These are phyloP conservation scores for Penicillium dipodomyicola DNA, from an alignment of 495 filamentous ascomycete genomes.

Conservation along the genomic window DNA sequence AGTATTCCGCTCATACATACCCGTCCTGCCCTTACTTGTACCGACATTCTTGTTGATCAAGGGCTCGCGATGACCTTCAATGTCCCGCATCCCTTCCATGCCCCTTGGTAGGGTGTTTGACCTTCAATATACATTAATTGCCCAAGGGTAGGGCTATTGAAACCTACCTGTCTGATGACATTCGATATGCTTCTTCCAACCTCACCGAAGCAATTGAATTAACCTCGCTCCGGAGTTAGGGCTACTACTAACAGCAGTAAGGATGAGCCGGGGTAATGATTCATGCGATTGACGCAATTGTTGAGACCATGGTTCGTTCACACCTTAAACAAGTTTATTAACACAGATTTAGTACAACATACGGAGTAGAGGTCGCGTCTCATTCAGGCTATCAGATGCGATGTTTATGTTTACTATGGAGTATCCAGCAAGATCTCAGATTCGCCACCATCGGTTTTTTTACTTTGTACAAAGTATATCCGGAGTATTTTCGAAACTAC, in stretches of 20 bases:
- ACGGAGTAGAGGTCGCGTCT: background rate
- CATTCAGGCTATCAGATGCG: slow-evolving; percentile 7
- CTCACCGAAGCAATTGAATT: background rate
- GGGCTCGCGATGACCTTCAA: slow-evolving; percentile 30
- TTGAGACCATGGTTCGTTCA: background rate
- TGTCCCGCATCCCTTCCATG: slow-evolving; percentile 33
- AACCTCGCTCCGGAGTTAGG: background rate
- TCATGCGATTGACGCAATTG: background rate
- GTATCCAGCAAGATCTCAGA: background rate
- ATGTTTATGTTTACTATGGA: background rate
- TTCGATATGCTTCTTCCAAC: background rate
- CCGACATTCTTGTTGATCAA: slow-evolving; percentile 28
- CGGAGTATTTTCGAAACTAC: slow-evolving; percentile 15
- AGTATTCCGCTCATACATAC: slow-evolving; percentile 20
- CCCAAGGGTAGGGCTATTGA: slow-evolving; percentile 12
- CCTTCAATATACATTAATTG: slow-evolving; percentile 19
- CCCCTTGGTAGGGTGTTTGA: slow-evolving; percentile 25
- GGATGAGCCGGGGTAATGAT: background rate
- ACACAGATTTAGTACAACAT: background rate
- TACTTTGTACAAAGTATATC: slow-evolving; percentile 11
- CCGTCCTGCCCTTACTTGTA: slow-evolving; percentile 30
- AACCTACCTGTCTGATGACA: background rate
- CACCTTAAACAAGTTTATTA: background rate
- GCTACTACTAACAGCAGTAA: background rate
- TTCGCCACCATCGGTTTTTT: slow-evolving; percentile 22